phyloP scores from a whole-genome alignment of 192 early-diverging fungal species.

The Tieghemiomyces parasiticus region DNA sequence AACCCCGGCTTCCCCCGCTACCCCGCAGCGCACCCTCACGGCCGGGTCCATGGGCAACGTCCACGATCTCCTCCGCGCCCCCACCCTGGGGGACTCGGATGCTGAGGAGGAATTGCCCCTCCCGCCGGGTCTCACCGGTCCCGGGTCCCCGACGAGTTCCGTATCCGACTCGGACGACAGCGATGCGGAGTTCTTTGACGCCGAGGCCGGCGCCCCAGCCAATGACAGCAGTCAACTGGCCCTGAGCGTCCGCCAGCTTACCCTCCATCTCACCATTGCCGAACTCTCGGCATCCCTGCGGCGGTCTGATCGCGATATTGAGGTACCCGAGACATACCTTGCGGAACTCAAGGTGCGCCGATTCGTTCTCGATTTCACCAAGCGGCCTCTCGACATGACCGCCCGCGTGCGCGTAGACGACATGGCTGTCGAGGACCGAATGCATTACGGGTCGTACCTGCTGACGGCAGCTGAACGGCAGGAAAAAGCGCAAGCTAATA shows the following conservation, averaged over 20 bases:
- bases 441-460: conserved; percentile 32
- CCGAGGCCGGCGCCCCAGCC: background rate
- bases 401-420: conserved; percentile 10
- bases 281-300: conserved; percentile 50
- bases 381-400: conserved; percentile 51
- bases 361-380: conserved; percentile 50
- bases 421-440: conserved; percentile 46
- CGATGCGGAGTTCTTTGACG: conserved; percentile 11
- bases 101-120: background rate
- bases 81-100: background rate
- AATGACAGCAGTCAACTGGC: conserved; percentile 1
- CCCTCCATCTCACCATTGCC: conserved; percentile 47
- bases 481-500: background rate
- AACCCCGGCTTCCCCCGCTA: background rate
- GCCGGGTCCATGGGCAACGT: background rate
- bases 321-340: conserved; percentile 30
- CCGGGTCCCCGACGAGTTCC: background rate
- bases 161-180: background rate
- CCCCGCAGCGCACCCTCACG: background rate
- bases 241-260: conserved; percentile 16
- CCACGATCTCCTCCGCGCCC: background rate
- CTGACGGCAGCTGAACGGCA: background rate
- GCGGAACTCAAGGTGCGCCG: conserved; percentile 54
- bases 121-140: too few species aligned
- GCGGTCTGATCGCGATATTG: conserved; percentile 30